Evolutionary conservation across 441 rosid genomes (phyloP), one percentile per base, ranked within the genome.

Genomic region (Biscutella laevigata): DNA sequence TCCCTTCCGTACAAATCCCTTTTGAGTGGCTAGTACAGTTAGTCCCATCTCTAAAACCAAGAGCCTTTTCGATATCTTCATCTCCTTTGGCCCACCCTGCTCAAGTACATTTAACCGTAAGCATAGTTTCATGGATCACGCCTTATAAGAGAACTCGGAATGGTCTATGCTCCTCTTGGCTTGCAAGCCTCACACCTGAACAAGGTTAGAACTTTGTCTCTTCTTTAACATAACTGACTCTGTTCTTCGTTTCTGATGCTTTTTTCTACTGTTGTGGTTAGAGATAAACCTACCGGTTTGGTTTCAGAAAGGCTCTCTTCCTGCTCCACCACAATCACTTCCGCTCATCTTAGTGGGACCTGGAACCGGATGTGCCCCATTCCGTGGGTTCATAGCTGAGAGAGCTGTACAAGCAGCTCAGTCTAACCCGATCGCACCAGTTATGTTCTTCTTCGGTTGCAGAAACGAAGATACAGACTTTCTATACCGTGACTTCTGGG

Each of bases 331-430:
- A 7, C 77, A 77, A 47, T 79, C 81, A 5, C 72, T 74, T 59
- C 95, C 95, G 40, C 81, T 88, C 66, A 75, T 92, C 49, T 82
- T 88, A 22, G 54, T 88, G 8, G 97, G 95, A 59, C 97, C 99
- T 0, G 99, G 99, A 60, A 88, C 99, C 6, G 99, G 95, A 20
- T 84, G 97, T 72, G 99, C 97, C 3, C 95, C 97, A 10, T 92
- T 88, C 61, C 88, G 72, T 25, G 99, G 97, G 59, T 88, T 88
- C 32, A 28, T 88, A 5, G 94, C 80, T 37, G 95, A 88, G 74
- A 84, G 97, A 66, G 74, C 84, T 26, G 9, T 70, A 41, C 86
- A 82, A 65, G 74, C 83, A n/a, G n/a, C n/a, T 46, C 49, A 22
- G 34, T 70, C 71, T 20, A 54, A 58, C 43, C 48, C 72, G 46